Percentiles rank a stretch among this genome's conserved stretches.
phyloP scores from a whole-genome alignment of 2,329 filamentous ascomycete genomes.

The Paracamarosporium sp. region DNA sequence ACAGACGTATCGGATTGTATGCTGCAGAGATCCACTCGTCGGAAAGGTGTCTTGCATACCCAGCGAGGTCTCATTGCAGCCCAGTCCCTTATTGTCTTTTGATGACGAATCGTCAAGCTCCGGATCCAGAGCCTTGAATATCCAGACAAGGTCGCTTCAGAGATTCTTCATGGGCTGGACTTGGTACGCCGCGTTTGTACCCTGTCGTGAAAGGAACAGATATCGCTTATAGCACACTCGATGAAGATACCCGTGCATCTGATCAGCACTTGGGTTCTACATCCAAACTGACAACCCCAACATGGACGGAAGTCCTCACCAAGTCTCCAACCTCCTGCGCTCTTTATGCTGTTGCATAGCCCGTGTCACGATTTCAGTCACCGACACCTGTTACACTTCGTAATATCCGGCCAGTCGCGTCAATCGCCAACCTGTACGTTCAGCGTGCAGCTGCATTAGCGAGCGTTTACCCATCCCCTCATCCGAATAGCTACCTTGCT shows the following conservation, averaged over 20 bases:
- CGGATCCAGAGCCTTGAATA: slow-evolving; percentile 34
- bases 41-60: slow-evolving; percentile 57
- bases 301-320: slow-evolving; percentile 43
- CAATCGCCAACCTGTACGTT: slow-evolving; percentile 66
- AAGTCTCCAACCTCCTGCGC: slow-evolving; percentile 53
- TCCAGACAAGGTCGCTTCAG: slow-evolving; percentile 9
- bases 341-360: slow-evolving; percentile 49
- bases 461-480: slow-evolving; percentile 60
- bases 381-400: slow-evolving; percentile 54
- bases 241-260: slow-evolving; percentile 58
- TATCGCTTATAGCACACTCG: slow-evolving; percentile 15
- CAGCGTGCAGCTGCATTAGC: slow-evolving; percentile 60
- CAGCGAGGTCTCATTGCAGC: slow-evolving; percentile 61
- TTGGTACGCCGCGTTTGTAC: slow-evolving; percentile 31
- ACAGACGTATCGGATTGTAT: slow-evolving; percentile 49
- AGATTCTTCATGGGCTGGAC: slow-evolving; percentile 32
- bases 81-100: slow-evolving; percentile 32
- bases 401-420: slow-evolving; percentile 69
- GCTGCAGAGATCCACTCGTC: slow-evolving; percentile 61
- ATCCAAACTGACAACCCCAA: slow-evolving; percentile 42
- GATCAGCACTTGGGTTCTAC: background rate
- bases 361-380: slow-evolving; percentile 57
- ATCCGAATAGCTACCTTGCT: slow-evolving; percentile 28
- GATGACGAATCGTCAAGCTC: slow-evolving; percentile 48
- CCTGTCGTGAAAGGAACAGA: slow-evolving; percentile 18